Evolutionary conservation across 2,329 filamentous ascomycete genomes (phyloP).

Genomic region (Fusarium staphyleae): DNA sequence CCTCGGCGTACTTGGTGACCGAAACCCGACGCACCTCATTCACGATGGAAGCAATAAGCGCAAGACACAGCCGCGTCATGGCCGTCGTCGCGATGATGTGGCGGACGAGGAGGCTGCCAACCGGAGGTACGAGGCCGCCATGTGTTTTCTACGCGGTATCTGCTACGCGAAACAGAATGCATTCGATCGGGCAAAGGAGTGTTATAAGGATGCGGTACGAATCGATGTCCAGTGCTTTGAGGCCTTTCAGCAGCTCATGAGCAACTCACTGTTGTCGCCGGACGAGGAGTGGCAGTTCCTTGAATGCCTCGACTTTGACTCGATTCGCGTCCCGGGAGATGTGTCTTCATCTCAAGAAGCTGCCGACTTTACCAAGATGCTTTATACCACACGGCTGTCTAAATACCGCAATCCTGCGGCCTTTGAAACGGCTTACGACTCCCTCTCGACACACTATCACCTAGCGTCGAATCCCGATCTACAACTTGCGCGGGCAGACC

Average conservation of each 20-base stretch:
- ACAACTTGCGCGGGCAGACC: constrained; percentile 85
- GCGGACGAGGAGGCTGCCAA: constrained; percentile 73
- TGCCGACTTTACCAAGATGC: constrained; percentile 91
- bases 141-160: constrained; percentile 93
- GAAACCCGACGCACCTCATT: constrained; percentile 90
- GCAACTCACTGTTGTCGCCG: constrained; percentile 89
- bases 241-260: constrained; percentile 97
- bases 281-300: constrained; percentile 91
- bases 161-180: constrained; percentile 98
- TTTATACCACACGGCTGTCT: constrained; percentile 93
- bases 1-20: constrained; percentile 83
- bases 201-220: constrained; percentile 95
- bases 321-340: constrained; percentile 71
- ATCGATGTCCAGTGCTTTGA: constrained; percentile 99
- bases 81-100: constrained; percentile 45
- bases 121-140: constrained; percentile 90
- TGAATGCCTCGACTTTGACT: constrained; percentile 88
- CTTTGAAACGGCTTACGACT: constrained; percentile 86
- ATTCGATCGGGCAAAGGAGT: constrained; percentile 96
- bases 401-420: constrained; percentile 90
- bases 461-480: constrained; percentile 88
- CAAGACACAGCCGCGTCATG: constrained; percentile 47
- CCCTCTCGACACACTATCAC: constrained; percentile 91
- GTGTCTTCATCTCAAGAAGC: constrained; percentile 79
- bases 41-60: constrained; percentile 57